These are phyloP conservation scores for Paratinospora sagittata DNA, from an alignment of 164 flowering plant genomes.

Conservation along the genomic window DNA sequence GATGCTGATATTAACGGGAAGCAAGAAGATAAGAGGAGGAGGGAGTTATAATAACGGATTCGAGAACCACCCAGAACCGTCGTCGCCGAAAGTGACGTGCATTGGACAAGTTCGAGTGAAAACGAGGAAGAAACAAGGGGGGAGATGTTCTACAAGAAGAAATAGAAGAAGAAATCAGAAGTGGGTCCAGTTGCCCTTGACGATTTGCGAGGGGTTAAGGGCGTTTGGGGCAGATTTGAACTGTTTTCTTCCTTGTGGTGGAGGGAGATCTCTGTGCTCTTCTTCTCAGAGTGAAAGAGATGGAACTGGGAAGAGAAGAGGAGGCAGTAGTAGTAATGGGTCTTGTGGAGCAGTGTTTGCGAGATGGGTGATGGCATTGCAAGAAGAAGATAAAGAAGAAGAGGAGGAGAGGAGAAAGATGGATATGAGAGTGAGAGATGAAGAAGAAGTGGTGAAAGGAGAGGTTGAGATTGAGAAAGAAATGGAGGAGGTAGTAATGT, in stretches of 20 bases:
- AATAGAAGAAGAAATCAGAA: slow-evolving; percentile 46
- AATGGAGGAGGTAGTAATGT: too few species aligned
- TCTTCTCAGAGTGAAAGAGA: slow-evolving; percentile 22
- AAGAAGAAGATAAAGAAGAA: slow-evolving; percentile 51
- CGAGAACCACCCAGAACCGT: slow-evolving; percentile 80
- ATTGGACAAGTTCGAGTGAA: slow-evolving; percentile 90
- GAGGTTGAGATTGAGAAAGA: neutral
- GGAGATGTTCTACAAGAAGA: slow-evolving; percentile 7
- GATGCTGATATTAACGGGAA: slow-evolving; percentile 44
- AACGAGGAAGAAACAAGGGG: slow-evolving; percentile 38
- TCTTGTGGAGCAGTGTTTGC: slow-evolving; percentile 64
- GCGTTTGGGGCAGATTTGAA: slow-evolving; percentile 68
- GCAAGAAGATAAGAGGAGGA: slow-evolving; percentile 38
- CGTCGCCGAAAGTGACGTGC: slow-evolving; percentile 90
- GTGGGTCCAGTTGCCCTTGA: slow-evolving; percentile 82
- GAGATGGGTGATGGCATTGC: slow-evolving; percentile 65
- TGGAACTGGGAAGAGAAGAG: slow-evolving; percentile 22
- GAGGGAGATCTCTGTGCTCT: slow-evolving; percentile 34
- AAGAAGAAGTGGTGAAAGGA: slow-evolving; percentile 3
- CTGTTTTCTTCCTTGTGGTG: slow-evolving; percentile 65
- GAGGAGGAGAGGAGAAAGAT: slow-evolving; percentile 45
- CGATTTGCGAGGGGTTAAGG: slow-evolving; percentile 74
- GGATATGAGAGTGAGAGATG: slow-evolving; percentile 26
- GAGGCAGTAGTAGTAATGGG: too few species aligned
- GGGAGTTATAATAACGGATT: too few species aligned